A percentile compares a stretch with the other conserved stretches of the same genome.
phyloP scores from a whole-genome alignment of 2,329 filamentous ascomycete species.

The Cordyceps farinosa region DNA sequence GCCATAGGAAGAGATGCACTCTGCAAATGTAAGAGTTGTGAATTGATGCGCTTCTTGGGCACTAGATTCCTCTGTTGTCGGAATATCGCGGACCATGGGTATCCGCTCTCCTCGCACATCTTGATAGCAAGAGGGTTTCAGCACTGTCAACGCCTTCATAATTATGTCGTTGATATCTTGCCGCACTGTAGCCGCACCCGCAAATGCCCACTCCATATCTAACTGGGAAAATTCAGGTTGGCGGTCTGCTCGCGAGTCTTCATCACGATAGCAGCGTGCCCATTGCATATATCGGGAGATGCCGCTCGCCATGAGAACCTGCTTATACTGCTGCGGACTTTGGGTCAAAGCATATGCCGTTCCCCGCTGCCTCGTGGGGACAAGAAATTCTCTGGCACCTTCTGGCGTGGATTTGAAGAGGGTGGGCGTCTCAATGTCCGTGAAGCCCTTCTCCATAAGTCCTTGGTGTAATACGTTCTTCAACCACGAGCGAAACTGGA shows the following conservation, averaged over 20 bases:
- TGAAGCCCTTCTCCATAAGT: slow-evolving; percentile 58
- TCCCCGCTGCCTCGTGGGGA: slow-evolving; percentile 75
- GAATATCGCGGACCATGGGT: slow-evolving; percentile 30
- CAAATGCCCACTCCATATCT: slow-evolving; percentile 92
- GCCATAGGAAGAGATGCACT: slow-evolving; percentile 72
- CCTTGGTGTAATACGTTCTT: slow-evolving; percentile 49
- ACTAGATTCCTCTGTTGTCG: slow-evolving; percentile 8
- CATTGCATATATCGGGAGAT: slow-evolving; percentile 84
- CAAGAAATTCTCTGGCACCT: slow-evolving; percentile 89
- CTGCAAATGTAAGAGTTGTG: slow-evolving; percentile 35
- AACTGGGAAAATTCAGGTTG: slow-evolving; percentile 92
- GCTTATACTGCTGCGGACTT: slow-evolving; percentile 97
- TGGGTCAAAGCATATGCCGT: slow-evolving; percentile 88
- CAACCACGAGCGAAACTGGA: slow-evolving; percentile 66
- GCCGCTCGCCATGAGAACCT: slow-evolving; percentile 91
- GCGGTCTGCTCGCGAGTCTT: slow-evolving; percentile 85
- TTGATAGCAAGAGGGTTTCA: slow-evolving; percentile 56
- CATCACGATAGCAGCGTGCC: slow-evolving; percentile 91
- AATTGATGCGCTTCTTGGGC: slow-evolving; percentile 29
- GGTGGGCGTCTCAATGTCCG: slow-evolving; percentile 85
- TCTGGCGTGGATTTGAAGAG: slow-evolving; percentile 98
- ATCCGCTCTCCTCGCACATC: slow-evolving; percentile 45
- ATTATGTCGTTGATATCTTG: slow-evolving; percentile 36
- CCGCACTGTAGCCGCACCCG: slow-evolving; percentile 44
- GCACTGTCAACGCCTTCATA: slow-evolving; percentile 26